A percentile compares a stretch with the other conserved stretches of the same genome.
phyloP scores from a whole-genome alignment of 805 yeast genomes.

The Candida pini region DNA sequence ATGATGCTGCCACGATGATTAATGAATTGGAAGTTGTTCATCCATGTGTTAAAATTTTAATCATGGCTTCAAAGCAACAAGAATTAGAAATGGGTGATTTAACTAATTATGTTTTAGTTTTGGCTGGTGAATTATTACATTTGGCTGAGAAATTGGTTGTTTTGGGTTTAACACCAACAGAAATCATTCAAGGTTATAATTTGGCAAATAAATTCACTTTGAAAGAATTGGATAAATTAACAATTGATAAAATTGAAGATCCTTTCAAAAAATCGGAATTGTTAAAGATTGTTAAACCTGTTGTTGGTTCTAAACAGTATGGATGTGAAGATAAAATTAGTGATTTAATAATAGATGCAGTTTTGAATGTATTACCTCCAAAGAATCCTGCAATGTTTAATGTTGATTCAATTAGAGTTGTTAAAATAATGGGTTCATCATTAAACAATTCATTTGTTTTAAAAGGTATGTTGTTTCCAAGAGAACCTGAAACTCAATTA shows the following conservation, averaged over 20 bases:
- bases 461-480: conserved; percentile 97
- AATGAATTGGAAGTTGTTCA: conserved; percentile 91
- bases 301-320: conserved; percentile 88
- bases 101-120: conserved; percentile 82
- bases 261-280: conserved; percentile 51
- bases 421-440: conserved; percentile 91
- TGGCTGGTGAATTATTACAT: conserved; percentile 88
- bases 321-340: conserved; percentile 80
- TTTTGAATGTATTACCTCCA: conserved; percentile 69
- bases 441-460: conserved; percentile 70
- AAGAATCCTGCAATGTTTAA: conserved; percentile 64
- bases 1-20: conserved; percentile 97
- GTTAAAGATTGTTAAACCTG: conserved; percentile 73
- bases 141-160: conserved; percentile 81
- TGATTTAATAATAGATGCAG: conserved; percentile 78
- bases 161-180: conserved; percentile 85
- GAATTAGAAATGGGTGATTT: conserved; percentile 97
- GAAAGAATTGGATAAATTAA: conserved; percentile 60
- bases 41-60: conserved; percentile 93
- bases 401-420: conserved; percentile 91
- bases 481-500: conserved; percentile 92
- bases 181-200: conserved; percentile 88
- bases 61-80: conserved; percentile 96
- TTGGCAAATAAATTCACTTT: conserved; percentile 76
- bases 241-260: conserved; percentile 56